Conservation (phyloP, 2,329 filamentous ascomycete species). For the Fusarium udum region DNA sequence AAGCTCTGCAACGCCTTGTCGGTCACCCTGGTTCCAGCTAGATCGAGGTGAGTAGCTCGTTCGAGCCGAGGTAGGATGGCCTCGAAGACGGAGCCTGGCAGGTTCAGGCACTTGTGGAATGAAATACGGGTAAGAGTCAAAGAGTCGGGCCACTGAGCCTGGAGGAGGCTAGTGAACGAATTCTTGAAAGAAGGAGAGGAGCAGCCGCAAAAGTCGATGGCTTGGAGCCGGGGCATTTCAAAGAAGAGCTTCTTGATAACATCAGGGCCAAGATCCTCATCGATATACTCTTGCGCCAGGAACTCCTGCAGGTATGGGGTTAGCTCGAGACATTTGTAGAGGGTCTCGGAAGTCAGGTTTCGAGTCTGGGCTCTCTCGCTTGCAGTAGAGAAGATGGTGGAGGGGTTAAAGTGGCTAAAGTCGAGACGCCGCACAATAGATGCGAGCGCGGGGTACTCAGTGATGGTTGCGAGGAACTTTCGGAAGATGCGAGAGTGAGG, state of each 20-base stretch:
- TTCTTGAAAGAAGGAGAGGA: slow-evolving; percentile 73
- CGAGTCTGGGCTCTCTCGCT: slow-evolving; percentile 78
- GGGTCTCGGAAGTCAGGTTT: slow-evolving; percentile 78
- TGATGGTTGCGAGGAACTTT: slow-evolving; percentile 78
- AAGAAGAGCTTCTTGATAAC: slow-evolving; percentile 78
- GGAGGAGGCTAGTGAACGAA: slow-evolving; percentile 68
- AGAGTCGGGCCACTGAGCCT: slow-evolving; percentile 60
- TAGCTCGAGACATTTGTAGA: slow-evolving; percentile 75
- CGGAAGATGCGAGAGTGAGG: slow-evolving; percentile 85
- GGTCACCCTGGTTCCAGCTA: slow-evolving; percentile 81
- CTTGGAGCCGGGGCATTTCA: slow-evolving; percentile 69
- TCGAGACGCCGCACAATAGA: slow-evolving; percentile 81
- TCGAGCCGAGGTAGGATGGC: slow-evolving; percentile 74
- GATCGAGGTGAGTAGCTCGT: slow-evolving; percentile 78
- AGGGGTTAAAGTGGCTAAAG: slow-evolving; percentile 87
- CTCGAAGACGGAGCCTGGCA: slow-evolving; percentile 74
- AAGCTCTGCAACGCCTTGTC: slow-evolving; percentile 76
- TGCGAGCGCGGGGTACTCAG: slow-evolving; percentile 72
- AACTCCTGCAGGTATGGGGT: slow-evolving; percentile 81
- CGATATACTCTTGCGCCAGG: slow-evolving; percentile 81
- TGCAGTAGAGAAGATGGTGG: slow-evolving; percentile 77
- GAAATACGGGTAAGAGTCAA: slow-evolving; percentile 74
- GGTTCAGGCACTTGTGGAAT: slow-evolving; percentile 79
- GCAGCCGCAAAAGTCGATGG: slow-evolving; percentile 81
- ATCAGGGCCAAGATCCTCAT: slow-evolving; percentile 75